Evolutionary conservation across 1,139 yeast genomes (phyloP).

Genomic region (Scheffersomyces stambukii): DNA sequence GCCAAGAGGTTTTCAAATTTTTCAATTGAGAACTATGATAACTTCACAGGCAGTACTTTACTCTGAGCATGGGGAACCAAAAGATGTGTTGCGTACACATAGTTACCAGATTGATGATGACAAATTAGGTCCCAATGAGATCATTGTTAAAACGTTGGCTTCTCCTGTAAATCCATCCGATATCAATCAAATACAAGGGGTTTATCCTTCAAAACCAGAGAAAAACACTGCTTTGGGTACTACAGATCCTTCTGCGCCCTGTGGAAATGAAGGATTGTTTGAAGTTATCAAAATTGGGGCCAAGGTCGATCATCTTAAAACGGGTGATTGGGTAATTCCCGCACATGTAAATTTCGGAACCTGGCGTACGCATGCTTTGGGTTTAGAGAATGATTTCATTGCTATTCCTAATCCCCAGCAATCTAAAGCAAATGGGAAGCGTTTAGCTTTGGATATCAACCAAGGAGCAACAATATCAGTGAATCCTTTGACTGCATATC

Average conservation of each 20-base stretch:
- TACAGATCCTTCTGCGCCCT: conserved; percentile 30
- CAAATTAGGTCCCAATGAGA: conserved; percentile 36
- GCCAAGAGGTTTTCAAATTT: conserved; percentile 2
- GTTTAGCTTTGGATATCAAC: conserved; percentile 41
- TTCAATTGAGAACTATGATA: conserved; percentile 34
- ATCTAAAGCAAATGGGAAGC: conserved; percentile 29
- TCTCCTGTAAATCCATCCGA: conserved; percentile 67
- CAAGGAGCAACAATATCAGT: conserved; percentile 90
- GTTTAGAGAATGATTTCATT: conserved; percentile 47
- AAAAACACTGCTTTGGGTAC: conserved; percentile 29
- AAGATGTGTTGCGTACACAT: conserved; percentile 51
- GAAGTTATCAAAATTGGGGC: conserved; percentile 74
- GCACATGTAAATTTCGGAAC: conserved; percentile 81
- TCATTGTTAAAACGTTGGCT: conserved; percentile 64
- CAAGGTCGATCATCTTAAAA: conserved; percentile 40
- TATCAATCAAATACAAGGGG: conserved; percentile 38
- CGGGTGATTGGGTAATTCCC: conserved; percentile 95
- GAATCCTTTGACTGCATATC: conserved; percentile 90
- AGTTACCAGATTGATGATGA: conserved; percentile 47
- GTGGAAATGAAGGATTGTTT: conserved; percentile 80
- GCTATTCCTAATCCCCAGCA: conserved; percentile 46
- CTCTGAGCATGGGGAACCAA: conserved; percentile 57
- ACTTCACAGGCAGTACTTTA: conserved; percentile 59
- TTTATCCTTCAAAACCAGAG: conserved; percentile 37
- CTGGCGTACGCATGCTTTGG: conserved; percentile 82